Base-by-base conservation (phyloP, 2,329 filamentous ascomycete genomes). In the Remersonia thermophila region DNA sequence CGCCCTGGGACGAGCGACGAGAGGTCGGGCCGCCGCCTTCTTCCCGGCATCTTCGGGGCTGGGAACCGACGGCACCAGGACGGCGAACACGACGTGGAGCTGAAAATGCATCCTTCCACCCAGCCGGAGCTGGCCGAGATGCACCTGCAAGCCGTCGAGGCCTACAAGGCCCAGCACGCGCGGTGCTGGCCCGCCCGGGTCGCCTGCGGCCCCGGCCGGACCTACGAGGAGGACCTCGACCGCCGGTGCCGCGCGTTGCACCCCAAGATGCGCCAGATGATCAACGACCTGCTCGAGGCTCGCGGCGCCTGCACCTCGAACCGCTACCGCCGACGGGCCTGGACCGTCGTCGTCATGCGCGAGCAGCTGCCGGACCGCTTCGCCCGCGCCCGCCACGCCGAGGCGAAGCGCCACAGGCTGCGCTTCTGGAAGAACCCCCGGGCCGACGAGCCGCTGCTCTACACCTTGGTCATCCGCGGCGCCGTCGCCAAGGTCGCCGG, bases 211-310 rank as follows among this genome's bases (percentile, higher is more conserved):
- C 41, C 30, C 17, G 35, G 39, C 27, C 47, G 42, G 32, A 45
- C 48, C 10, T 54, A 55, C 27, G 51, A 54, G 34, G 39, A 50
- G 16, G 31, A 50, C 13, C 41, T 55, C 23, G 47, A 55, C 17
- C 38, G 38, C 27, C 41, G 46, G 27, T 50, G 52, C 35, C 38
- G 33, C 11, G 45, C 37, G 18, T 37, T 51, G 1, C 48, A n/a
- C n/a, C n/a, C 49, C 3, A 4, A 15, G 2, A 9, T 31, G 0
- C 33, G 52, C 7, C 41, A 49, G 33, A 40, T 43, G 17, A 39
- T 53, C 5, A 40, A 36, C n/a, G 30, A 30, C 4, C 41, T 54
- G 10, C 50, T 55, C 7, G 26, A 36, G 5, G 42, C 48, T 23
- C 39, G 48, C 10, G 45, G 41, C 7, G 35, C 29, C 3, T 31